phyloP scores from a whole-genome alignment of 2,329 filamentous ascomycete genomes.

The Boeremia lycopersici region DNA sequence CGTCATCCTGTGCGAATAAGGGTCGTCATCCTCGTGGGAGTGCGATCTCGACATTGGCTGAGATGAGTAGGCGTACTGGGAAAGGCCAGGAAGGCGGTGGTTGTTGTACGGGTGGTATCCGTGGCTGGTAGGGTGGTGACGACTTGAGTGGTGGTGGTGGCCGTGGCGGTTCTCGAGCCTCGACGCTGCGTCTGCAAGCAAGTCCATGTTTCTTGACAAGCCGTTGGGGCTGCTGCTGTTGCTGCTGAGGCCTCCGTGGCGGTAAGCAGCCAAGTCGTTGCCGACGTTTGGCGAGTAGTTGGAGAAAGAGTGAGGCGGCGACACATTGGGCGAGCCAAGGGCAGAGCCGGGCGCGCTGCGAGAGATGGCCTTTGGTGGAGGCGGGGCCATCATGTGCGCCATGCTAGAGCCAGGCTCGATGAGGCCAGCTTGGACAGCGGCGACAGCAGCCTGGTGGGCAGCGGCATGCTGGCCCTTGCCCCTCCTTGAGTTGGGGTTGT shows the following conservation, averaged over 20 bases:
- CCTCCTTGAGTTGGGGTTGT: conserved; percentile 94
- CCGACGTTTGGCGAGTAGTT: conserved; percentile 64
- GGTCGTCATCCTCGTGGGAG: conserved; percentile 82
- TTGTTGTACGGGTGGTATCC: conserved; percentile 57
- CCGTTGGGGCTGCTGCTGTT: conserved; percentile 54
- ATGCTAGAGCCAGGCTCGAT: conserved; percentile 58
- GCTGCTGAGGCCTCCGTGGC: conserved; percentile 41
- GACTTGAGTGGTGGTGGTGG: conserved; percentile 47
- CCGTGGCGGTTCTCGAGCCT: conserved; percentile 68
- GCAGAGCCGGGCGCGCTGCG: conserved; percentile 88
- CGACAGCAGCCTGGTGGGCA: conserved; percentile 62
- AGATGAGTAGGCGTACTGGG: conserved; percentile 63
- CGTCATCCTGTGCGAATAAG: conserved; percentile 74
- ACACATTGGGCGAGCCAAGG: conserved; percentile 91
- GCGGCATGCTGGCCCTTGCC: conserved; percentile 80
- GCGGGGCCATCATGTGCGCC: conserved; percentile 77
- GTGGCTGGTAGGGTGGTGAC: conserved; percentile 49
- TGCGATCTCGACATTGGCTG: conserved; percentile 92
- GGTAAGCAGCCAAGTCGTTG: conserved; percentile 64
- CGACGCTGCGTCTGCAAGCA: conserved; percentile 72
- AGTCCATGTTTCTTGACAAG: conserved; percentile 65
- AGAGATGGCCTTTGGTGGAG: conserved; percentile 74
- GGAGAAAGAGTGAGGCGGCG: conserved; percentile 85
- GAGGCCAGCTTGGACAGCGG: conserved; percentile 56
- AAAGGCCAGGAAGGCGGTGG: conserved; percentile 63